Evolutionary conservation across 306 rosid genomes (phyloP), one percentile per base, ranked within the genome.

Genomic region (Acmispon strigosus): DNA sequence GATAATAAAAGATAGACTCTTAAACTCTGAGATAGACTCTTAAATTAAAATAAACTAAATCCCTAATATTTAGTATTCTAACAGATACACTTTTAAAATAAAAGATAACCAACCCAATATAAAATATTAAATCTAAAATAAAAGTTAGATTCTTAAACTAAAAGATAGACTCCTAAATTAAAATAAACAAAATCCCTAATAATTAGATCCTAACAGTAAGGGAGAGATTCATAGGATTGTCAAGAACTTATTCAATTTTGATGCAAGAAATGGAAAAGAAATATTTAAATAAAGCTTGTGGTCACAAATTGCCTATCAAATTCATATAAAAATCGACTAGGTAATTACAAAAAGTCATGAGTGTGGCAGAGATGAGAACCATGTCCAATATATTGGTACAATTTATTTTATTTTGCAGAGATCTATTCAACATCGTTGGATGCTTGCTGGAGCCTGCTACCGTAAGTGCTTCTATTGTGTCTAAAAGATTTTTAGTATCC

Each of bases 401-500:
- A 32, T 32, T 32, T 32, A 32, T 59, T 14, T 18, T 47, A n/a
- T 58, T 80, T 27, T 76, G 77, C 91, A 90, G 94, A 75, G 96
- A 90, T 72, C 65, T 90, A n/a, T 88, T 86, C 79, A 90, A 90
- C 70, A 17, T 90, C 5, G 16, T 69, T 24, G 96, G 96, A 70
- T 90, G 94, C 85, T 24, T 68, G 75, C 68, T 87, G 66, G 91
- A 90, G 75, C 94, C 96, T 17, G 85, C 91, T 71, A 90, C 96
- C 24, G 96, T 90, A 56, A 80, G 91, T 76, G 19, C 56, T 66
- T 78, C 71, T 58, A 34, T 14, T 37, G 19, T 48, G 13, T 20
- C 7, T 60, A 14, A 16, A 29, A 63, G 32, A 42, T 43, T 14
- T 69, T 32, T 15, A 2, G 39, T 29, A 57, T 10, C 52, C 22